These are phyloP conservation scores for Paraconiothyrium brasiliense DNA, from an alignment of 2,329 filamentous ascomycete species.

Conservation along the genomic window DNA sequence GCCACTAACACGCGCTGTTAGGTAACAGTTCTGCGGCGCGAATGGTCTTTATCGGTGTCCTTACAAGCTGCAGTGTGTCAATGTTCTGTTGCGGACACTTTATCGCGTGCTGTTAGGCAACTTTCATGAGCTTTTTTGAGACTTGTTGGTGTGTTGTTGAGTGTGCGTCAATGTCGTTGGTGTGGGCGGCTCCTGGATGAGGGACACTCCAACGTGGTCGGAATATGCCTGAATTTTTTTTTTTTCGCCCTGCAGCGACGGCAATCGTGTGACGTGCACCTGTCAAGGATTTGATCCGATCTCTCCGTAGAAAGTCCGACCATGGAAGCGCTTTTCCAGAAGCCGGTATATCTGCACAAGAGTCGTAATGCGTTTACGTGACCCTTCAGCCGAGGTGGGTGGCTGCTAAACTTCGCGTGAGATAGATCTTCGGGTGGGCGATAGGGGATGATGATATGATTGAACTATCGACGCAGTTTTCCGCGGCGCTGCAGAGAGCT, in stretches of 20 bases:
- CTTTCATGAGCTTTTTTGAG: no score
- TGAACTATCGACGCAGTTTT: no score
- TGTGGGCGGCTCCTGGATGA: not conserved
- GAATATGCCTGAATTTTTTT: no score
- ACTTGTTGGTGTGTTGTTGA: no score
- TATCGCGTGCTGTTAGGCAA: no score
- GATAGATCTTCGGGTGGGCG: not conserved
- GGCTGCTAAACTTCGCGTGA: not conserved
- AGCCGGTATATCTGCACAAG: not conserved
- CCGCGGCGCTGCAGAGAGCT: no score
- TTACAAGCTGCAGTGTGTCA: constrained; percentile 1
- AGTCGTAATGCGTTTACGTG: not conserved
- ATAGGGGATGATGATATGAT: not conserved
- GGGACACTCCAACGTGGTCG: no score
- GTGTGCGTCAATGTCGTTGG: not conserved
- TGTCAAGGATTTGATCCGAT: not conserved
- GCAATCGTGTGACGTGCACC: not conserved
- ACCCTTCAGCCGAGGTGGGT: not conserved
- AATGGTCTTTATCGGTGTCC: not conserved
- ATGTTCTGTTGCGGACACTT: not conserved
- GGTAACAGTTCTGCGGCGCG: not conserved
- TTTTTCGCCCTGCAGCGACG: no score
- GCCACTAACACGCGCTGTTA: not conserved
- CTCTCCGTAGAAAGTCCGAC: not conserved
- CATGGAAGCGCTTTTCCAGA: not conserved